Evolutionary conservation across 495 filamentous ascomycete genomes (phyloP), one percentile per base, ranked within the genome.

Genomic region (Endocarpon pusillum): DNA sequence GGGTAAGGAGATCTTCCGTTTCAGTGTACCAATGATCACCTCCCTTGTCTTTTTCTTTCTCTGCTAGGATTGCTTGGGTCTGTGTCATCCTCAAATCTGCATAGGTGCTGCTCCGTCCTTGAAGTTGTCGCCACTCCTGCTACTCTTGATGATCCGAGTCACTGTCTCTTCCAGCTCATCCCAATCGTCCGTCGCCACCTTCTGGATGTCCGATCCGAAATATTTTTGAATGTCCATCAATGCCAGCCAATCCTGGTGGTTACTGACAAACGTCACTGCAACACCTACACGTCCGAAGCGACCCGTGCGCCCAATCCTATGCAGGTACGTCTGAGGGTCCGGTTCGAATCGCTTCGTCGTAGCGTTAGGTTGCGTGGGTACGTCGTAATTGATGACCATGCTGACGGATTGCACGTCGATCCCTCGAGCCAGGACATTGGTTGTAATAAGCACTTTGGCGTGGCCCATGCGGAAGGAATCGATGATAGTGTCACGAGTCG

Each of bases 271-370:
- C 39, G 73, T 81, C 46, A 99, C 85, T 23, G 79, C 78, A 39
- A 96, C 86, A 44, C 91, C 91, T n/a, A 93, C 82, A 50, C 87
- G 84, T 19, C 91, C 91, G 48, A 96, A 99, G 27, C 91, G 81
- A 34, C 91, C 91, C 1, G 91, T 96, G 49, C 89, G 82, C 38
- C 89, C 89, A 49, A 96, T 96, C 54, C 89, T 81, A 67, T 99
- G 89, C 25, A 99, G 79, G 50, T 99, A 99, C 3, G 91, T 96
- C 55, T 94, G 82, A 17, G 67, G 68, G 46, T 99, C 89, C 2
- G 84, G 73, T 22, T 57, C 43, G 17, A 61, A 31, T 14, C 28
- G 14, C 58, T 9, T 40, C 33, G 22, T 68, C 59, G 33, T 54
- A 55, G 14, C 45, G 35, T 5, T 62, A 63, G 40, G 24, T 42